Base-by-base conservation (phyloP, 2,329 filamentous ascomycete genomes). In the Dryadomyces quercivorus region DNA sequence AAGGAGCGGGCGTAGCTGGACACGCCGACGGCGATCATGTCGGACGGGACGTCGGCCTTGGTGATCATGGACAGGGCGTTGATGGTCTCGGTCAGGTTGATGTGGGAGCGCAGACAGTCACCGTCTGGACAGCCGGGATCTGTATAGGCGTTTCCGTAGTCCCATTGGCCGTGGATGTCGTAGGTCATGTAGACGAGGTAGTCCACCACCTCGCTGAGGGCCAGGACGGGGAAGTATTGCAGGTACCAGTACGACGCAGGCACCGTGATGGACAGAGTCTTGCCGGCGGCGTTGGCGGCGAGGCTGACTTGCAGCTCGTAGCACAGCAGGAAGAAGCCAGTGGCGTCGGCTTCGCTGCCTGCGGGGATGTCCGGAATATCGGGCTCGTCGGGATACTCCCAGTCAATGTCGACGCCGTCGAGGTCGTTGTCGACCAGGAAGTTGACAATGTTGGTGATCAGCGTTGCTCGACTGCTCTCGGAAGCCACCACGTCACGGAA, bases 91-190 rank as follows among this genome's bases (percentile, higher is more conserved):
- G 70, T 71, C 36, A 61, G 34, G 58, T 72, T 72, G 22, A 71
- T 61, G 47, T 70, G 65, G 2, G 59, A 63, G 2, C 70, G 59
- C 1, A 69, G 58, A 43, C 65, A 68, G 55, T 61, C 63, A 1
- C 65, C 63, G 0, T 43, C 51, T 1, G 48, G 20, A 52, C 70
- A 72, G 7, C 65, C 67, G 2, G 50, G 31, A 18, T 56, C 48
- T 1, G 50, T 15, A 21, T 49, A 55, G n/a, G 44, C n/a, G 51
- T 56, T 59, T 38, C 59, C 62, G 34, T 62, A 63, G 55, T 71
- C 69, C 69, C 69, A 72, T 51, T 72, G 69, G 5, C 69, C 69
- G 53, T 72, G 59, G 2, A 69, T 56, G 51, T 69, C 65, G 21
- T 69, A 69, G 51, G 56, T 66, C 63, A 69, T 65, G 45, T 58